phyloP scores from a whole-genome alignment of 306 rosid genomes.

The Sindora glabra region DNA sequence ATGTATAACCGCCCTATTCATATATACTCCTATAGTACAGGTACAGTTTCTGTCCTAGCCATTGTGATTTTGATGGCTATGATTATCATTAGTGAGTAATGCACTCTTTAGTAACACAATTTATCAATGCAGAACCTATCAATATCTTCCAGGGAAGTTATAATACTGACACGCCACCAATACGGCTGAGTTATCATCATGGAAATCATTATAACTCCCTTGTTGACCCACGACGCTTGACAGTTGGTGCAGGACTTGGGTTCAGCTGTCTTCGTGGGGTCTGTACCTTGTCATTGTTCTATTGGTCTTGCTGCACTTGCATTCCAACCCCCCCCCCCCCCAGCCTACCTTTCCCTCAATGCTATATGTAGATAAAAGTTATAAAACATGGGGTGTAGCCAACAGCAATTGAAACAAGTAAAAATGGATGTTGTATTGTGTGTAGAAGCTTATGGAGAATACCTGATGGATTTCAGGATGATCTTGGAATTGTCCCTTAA shows the following conservation, averaged over 20 bases:
- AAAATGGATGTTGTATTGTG: background rate
- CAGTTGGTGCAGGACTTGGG: constrained; percentile 94
- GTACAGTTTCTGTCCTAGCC: constrained; percentile 21
- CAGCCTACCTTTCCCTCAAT: too few species aligned
- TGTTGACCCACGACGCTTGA: constrained; percentile 76
- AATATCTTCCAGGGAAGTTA: constrained; percentile 87
- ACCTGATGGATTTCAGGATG: background rate
- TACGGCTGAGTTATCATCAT: constrained; percentile 84
- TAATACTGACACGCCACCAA: constrained; percentile 76
- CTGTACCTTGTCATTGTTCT: constrained; percentile 13
- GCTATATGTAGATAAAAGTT: too few species aligned
- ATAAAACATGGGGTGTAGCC: too few species aligned
- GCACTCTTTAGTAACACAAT: constrained; percentile 7
- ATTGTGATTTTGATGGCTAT: background rate
- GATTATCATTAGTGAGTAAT: background rate
- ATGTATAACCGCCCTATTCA: constrained; percentile 97
- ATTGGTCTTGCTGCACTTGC: background rate
- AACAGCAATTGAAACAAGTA: too few species aligned
- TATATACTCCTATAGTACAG: constrained; percentile 74
- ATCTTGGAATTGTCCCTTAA: background rate
- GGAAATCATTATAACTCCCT: constrained; percentile 97
- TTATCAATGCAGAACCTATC: constrained; percentile 71
- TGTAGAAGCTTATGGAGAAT: background rate
- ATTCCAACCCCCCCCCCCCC: too few species aligned
- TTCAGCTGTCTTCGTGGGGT: constrained; percentile 83